Evolutionary conservation across 2,329 filamentous ascomycete genomes (phyloP), one percentile per base, ranked within the genome.

Genomic region (Neonectria sp.): DNA sequence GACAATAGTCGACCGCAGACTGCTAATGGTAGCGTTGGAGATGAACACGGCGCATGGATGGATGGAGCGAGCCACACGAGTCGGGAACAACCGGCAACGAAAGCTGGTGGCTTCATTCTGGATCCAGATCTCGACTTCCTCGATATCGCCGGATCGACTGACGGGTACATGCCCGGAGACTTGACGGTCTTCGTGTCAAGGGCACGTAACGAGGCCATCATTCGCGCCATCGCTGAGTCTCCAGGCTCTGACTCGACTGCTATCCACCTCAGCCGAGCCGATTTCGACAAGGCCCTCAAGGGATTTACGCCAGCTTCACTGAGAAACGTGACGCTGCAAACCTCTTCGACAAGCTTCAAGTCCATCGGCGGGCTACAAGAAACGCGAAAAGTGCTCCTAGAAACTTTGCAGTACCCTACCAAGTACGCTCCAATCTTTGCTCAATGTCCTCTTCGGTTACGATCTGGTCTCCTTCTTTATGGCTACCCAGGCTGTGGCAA

Each of bases 341-440:
- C 93, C 60, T 97, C 95, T 3, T 96, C 93, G 1, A 98, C 94
- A 0, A 97, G 93, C 8, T 99, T 98, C 81, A 91, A 93, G 69
- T 93, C 93, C 0, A 98, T 99, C 68, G 96, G 96, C 55, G 96
- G 96, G 17, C 85, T 99, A 5, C 89, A 90, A 49, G 90, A 94
- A 75, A 99, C 96, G 1, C 91, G 97, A 4, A 92, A 95, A 74
- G 94, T 94, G n/a, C 87, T 99, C 3, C 88, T 99, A 9, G 96
- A 99, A 81, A 99, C 96, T 0, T 85, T 99, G 4, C 93, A 98
- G 78, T 99, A 99, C 77, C 96, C 96, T 0, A 99, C 97, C 1
- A 97, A 96, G 67, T 99, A 99, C 78, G 96, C 96, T 0, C 96
- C 96, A 2, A 98, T 99, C 71, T 99, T 99, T 77, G 95, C 95